A percentile compares a stretch with the other conserved stretches of the same genome.
Evolutionary conservation across 495 filamentous ascomycete species (phyloP).

Genomic region (Cryomyces antarcticus): DNA sequence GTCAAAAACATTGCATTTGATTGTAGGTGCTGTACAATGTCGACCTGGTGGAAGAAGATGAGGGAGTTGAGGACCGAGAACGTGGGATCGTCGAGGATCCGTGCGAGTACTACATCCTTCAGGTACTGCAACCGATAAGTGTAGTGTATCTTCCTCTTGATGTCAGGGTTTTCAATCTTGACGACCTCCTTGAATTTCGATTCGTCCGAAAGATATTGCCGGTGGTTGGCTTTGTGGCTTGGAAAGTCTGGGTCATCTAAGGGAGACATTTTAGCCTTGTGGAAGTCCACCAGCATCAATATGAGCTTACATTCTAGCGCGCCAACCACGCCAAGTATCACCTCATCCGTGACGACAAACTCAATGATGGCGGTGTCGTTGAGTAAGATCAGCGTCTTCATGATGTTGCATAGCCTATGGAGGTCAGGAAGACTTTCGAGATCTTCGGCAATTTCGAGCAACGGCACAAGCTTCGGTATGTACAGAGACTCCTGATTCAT

Average conservation of each 20-base stretch:
- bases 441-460: slow-evolving; percentile 76
- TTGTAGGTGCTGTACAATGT: slow-evolving; percentile 87
- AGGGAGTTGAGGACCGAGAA: slow-evolving; percentile 94
- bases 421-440: slow-evolving; percentile 69
- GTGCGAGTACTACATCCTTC: slow-evolving; percentile 93
- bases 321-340: slow-evolving; percentile 82
- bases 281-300: neutral
- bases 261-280: neutral
- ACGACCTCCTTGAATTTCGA: slow-evolving; percentile 94
- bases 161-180: slow-evolving; percentile 57
- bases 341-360: slow-evolving; percentile 70
- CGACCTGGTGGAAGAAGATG: slow-evolving; percentile 97
- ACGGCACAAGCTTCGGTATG: slow-evolving; percentile 65
- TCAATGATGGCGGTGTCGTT: slow-evolving; percentile 93
- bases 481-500: slow-evolving; percentile 49
- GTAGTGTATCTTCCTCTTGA: slow-evolving; percentile 81
- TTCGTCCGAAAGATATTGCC: slow-evolving; percentile 74
- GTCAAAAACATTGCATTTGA: slow-evolving; percentile 53
- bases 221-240: slow-evolving; percentile 94
- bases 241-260: slow-evolving; percentile 91
- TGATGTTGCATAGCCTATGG: slow-evolving; percentile 87
- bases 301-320: slow-evolving; percentile 62
- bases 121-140: slow-evolving; percentile 93
- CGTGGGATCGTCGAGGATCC: slow-evolving; percentile 92
- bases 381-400: slow-evolving; percentile 85